phyloP scores from a whole-genome alignment of 1,284 basidiomycete species.

The Clitocybe nebularis region DNA sequence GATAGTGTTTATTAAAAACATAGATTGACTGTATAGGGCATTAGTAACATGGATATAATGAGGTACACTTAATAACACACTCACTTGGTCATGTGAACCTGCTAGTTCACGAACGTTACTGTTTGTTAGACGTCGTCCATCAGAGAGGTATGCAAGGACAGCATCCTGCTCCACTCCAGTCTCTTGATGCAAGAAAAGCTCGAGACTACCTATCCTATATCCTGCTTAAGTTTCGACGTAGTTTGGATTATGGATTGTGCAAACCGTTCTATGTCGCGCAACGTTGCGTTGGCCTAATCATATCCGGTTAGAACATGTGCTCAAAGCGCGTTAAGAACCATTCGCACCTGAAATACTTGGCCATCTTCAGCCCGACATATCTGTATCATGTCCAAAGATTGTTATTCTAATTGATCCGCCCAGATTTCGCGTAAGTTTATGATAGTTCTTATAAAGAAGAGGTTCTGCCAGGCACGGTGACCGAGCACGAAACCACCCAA shows the following conservation, averaged over 20 bases:
- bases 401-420: background rate
- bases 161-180: constrained; percentile 62
- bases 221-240: background rate
- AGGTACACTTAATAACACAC: constrained; percentile 19
- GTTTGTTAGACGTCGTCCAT: constrained; percentile 63
- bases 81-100: constrained; percentile 67
- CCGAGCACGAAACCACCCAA: too few species aligned
- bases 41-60: constrained; percentile 6
- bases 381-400: constrained; percentile 48
- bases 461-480: too few species aligned
- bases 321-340: background rate
- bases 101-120: constrained; percentile 71
- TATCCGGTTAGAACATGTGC: background rate
- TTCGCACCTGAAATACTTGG: constrained; percentile 50
- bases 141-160: constrained; percentile 72
- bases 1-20: constrained; percentile 75
- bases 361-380: constrained; percentile 76
- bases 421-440: background rate
- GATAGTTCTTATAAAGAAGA: too few species aligned
- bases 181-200: constrained; percentile 63
- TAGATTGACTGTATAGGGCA: constrained; percentile 43
- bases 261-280: constrained; percentile 74
- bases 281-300: constrained; percentile 53
- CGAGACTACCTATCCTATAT: constrained; percentile 55
- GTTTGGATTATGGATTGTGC: constrained; percentile 6